Evolutionary conservation across 129 eudicot species (phyloP).

Genomic region (Flaveria brownii): DNA sequence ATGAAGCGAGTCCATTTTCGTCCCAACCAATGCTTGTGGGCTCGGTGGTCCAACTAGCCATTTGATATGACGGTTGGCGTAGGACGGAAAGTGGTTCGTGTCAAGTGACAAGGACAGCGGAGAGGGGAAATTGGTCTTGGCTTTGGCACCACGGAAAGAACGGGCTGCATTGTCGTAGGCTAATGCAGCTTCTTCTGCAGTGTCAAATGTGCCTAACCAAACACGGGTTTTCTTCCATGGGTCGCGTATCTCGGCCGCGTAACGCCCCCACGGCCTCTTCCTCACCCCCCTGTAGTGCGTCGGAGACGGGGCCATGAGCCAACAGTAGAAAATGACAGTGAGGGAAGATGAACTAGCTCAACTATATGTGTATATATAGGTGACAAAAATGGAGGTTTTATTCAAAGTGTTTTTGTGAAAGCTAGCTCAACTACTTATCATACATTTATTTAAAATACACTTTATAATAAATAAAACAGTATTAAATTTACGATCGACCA

Average conservation of each 20-base stretch:
- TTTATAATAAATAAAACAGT: no score
- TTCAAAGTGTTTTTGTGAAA: no score
- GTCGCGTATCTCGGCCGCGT: slow-evolving; percentile 50
- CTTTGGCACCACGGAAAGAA: slow-evolving; percentile 73
- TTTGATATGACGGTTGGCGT: slow-evolving; percentile 27
- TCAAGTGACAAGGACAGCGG: slow-evolving; percentile 39
- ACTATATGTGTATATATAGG: no score
- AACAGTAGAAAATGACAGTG: background rate
- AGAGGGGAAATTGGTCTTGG: slow-evolving; percentile 68
- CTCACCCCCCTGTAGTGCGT: slow-evolving; percentile 39
- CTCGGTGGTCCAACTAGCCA: slow-evolving; percentile 42
- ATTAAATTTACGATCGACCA: no score
- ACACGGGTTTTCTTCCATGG: slow-evolving; percentile 60
- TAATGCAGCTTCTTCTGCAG: slow-evolving; percentile 85
- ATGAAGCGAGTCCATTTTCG: slow-evolving; percentile 38
- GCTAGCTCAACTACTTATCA: no score
- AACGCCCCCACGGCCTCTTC: slow-evolving; percentile 47
- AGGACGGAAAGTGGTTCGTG: slow-evolving; percentile 50
- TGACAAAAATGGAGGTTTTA: no score
- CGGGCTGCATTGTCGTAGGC: slow-evolving; percentile 95
- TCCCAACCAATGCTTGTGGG: slow-evolving; percentile 36
- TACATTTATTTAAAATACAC: no score
- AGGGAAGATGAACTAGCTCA: no score
- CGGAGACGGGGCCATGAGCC: slow-evolving; percentile 24
- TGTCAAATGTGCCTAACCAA: slow-evolving; percentile 83